These are phyloP conservation scores for Pichia scutulata DNA, from an alignment of 805 yeast genomes.

Conservation along the genomic window DNA sequence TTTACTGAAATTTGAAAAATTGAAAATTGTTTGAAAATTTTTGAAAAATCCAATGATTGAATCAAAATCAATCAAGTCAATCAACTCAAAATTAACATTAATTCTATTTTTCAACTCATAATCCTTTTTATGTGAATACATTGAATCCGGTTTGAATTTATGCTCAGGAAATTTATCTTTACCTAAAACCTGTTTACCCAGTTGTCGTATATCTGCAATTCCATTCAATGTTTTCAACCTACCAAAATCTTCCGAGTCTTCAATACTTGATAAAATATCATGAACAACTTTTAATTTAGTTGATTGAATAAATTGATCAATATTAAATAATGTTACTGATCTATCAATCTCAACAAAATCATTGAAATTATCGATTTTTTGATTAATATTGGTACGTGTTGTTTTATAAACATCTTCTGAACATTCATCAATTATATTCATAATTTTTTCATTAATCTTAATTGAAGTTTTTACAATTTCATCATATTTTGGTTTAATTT, in stretches of 20 bases:
- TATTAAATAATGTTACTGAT: conserved; percentile 29
- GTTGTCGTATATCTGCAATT: conserved; percentile 51
- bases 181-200: conserved; percentile 63
- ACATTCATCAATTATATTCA: conserved; percentile 52
- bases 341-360: conserved; percentile 53
- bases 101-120: conserved; percentile 54
- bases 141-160: conserved; percentile 60
- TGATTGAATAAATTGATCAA: conserved; percentile 59
- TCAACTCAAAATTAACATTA: conserved; percentile 57
- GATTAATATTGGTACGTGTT: conserved; percentile 47
- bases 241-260: conserved; percentile 61
- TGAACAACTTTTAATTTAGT: conserved; percentile 65
- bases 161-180: conserved; percentile 42
- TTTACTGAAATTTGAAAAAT: conserved; percentile 35
- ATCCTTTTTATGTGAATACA: conserved; percentile 77
- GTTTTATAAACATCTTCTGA: conserved; percentile 51
- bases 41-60: conserved; percentile 32
- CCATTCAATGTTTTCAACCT: conserved; percentile 48
- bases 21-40: conserved; percentile 15
- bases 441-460: conserved; percentile 50
- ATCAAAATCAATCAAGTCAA: conserved; percentile 67
- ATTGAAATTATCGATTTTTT: conserved; percentile 32
- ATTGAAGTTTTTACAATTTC: conserved; percentile 43
- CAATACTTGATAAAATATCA: conserved; percentile 57
- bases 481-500: conserved; percentile 59